Evolutionary conservation across 2,329 filamentous ascomycete species (phyloP).

Genomic region (Aspergillus jensenii): DNA sequence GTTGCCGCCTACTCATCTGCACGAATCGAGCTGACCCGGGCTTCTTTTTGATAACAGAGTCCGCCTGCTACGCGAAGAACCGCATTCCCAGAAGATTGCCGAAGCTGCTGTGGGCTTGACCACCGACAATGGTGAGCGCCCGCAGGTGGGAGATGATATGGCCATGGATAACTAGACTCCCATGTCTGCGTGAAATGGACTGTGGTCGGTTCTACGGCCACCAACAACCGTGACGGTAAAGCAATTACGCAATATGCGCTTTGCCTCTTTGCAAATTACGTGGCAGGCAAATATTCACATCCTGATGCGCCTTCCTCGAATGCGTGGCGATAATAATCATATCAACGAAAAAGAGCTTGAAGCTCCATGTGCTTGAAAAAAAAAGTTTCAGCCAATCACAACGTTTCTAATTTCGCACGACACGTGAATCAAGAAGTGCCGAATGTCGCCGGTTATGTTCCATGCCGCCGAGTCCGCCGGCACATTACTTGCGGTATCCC

Average conservation of each 20-base stretch:
- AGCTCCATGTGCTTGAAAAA: background rate
- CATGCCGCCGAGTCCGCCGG: slow-evolving; percentile 16
- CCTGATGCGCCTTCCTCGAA: background rate
- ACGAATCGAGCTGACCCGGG: background rate
- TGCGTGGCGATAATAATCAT: background rate
- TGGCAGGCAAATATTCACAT: background rate
- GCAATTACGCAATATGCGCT: background rate
- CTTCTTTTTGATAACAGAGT: slow-evolving; percentile 54
- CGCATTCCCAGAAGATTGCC: slow-evolving; percentile 82
- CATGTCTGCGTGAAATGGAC: background rate
- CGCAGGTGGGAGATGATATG: slow-evolving; percentile 31
- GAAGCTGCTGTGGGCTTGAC: slow-evolving; percentile 74
- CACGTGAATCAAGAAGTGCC: slow-evolving; percentile 27
- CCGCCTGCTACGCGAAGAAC: slow-evolving; percentile 77
- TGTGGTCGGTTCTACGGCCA: background rate
- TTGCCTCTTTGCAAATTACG: background rate
- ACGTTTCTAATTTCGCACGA: slow-evolving; percentile 3
- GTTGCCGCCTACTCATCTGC: background rate
- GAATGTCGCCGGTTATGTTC: slow-evolving; percentile 27
- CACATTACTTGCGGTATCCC: slow-evolving; percentile 30
- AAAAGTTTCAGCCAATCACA: slow-evolving; percentile 20
- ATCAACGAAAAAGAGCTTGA: background rate
- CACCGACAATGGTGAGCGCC: slow-evolving; percentile 63
- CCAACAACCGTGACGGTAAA: background rate
- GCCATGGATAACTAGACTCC: slow-evolving; percentile 42